Base-by-base conservation (phyloP, 2,329 filamentous ascomycete genomes). In the Colletotrichum sidae region DNA sequence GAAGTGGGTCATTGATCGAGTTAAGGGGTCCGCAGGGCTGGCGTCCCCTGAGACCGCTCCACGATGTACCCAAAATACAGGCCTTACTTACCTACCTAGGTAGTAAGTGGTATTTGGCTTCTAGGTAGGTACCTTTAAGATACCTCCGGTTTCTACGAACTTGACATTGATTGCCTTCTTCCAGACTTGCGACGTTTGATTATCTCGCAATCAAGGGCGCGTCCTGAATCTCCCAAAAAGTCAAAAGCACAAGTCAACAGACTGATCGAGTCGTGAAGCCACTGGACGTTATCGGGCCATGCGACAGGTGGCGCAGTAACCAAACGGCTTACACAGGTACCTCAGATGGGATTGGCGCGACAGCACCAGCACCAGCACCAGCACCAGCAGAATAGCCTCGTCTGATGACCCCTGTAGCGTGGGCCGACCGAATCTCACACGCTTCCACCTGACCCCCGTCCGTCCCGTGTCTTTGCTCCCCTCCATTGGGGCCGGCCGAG, bases 11-110 rank as follows among this genome's bases (percentile, higher is more conserved):
- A 47, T 25, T 25, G 4, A 5, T 25, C 25, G 53, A 65, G 62
- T 62, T 65, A 62, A 65, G 62, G 62, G 58, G 58, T n/a, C 51
- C 63, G 38, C 58, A 56, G 62, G 58, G 62, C 58, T 57, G 52
- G 57, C 33, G 2, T 49, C 45, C 55, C 45, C 41, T 49, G 57
- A 54, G 25, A 25, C 25, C 25, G 25, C 25, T 25, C 4, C 25
- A 25, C 25, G 1, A 25, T 25, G 4, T 25, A 25, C 25, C 25
- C 25, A 25, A 25, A 25, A 25, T 25, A 25, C 25, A 25, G 25
- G 4, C 25, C 25, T 4, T 4, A 4, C 25, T 1, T 25, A 25
- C 25, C 25, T 25, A 25, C 17, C 17, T 17, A 17, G 2, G 2
- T 17, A 17, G 17, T 17, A 17, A 17, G 17, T 17, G 4, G 25